A percentile compares a stretch with the other conserved stretches of the same genome.
These are phyloP conservation scores for Phaeosphaeriaceae sp. DNA, from an alignment of 2,329 filamentous ascomycete species.

Conservation along the genomic window DNA sequence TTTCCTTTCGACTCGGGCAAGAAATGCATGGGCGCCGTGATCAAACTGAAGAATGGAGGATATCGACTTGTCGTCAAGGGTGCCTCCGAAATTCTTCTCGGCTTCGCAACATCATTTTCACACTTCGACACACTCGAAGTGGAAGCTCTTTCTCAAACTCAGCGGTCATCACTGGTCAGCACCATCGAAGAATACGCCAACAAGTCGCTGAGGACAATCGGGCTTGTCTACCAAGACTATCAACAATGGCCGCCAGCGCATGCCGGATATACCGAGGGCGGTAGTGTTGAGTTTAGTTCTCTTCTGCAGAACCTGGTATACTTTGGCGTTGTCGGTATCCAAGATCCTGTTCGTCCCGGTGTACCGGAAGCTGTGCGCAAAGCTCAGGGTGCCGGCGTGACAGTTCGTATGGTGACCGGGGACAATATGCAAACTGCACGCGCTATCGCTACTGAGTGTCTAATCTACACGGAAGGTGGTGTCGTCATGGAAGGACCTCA, in stretches of 20 bases:
- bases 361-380: slow-evolving; percentile 83
- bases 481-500: slow-evolving; percentile 84
- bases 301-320: slow-evolving; percentile 68
- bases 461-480: slow-evolving; percentile 81
- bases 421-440: slow-evolving; percentile 97
- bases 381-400: slow-evolving; percentile 89
- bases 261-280: slow-evolving; percentile 25
- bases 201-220: slow-evolving; percentile 53
- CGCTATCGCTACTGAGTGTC: slow-evolving; percentile 94
- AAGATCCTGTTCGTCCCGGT: slow-evolving; percentile 92
- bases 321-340: slow-evolving; percentile 89
- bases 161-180: slow-evolving; percentile 27
- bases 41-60: slow-evolving; percentile 55
- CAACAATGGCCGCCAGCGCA: slow-evolving; percentile 41
- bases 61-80: slow-evolving; percentile 64
- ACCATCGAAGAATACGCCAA: slow-evolving; percentile 50
- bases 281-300: slow-evolving; percentile 28
- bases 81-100: slow-evolving; percentile 63
- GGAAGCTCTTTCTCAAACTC: slow-evolving; percentile 20
- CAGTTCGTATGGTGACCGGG: slow-evolving; percentile 95
- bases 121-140: slow-evolving; percentile 24
- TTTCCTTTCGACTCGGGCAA: slow-evolving; percentile 63
- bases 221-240: slow-evolving; percentile 51
- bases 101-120: slow-evolving; percentile 46
- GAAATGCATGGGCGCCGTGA: slow-evolving; percentile 65